Evolutionary conservation across 306 rosid genomes (phyloP).

Genomic region (Delonix regia): DNA sequence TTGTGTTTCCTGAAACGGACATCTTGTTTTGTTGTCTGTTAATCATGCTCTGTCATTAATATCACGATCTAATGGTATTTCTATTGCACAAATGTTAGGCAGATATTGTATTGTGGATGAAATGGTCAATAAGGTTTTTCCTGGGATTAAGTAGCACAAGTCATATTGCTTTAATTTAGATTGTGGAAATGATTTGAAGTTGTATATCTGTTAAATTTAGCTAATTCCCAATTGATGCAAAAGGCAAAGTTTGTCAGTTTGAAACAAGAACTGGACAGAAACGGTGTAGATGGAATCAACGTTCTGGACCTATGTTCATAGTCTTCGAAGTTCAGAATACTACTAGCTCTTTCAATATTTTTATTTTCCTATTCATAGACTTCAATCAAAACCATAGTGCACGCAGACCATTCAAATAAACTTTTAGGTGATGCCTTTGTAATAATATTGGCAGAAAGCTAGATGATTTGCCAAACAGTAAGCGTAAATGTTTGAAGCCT

Average conservation of each 20-base stretch:
- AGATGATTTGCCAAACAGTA: slow-evolving; percentile 54
- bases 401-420: neutral
- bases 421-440: slow-evolving; percentile 28
- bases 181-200: neutral
- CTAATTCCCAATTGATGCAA: slow-evolving; percentile 4
- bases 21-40: neutral
- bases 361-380: neutral
- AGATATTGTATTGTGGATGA: neutral
- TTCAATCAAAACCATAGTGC: neutral
- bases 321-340: neutral
- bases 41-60: neutral
- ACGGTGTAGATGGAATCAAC: neutral
- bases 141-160: neutral
- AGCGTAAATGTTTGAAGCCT: slow-evolving; percentile 70
- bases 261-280: neutral
- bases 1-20: neutral
- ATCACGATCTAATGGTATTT: neutral
- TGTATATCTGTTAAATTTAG: neutral
- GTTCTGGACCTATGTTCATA: neutral
- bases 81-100: neutral
- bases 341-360: neutral
- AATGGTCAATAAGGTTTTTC: neutral
- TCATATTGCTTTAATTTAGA: slow-evolving; percentile 1
- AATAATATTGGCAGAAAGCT: slow-evolving; percentile 53
- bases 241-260: neutral